Evolutionary conservation across 2,329 filamentous ascomycete species (phyloP), one percentile per base, ranked within the genome.

Genomic region (Fusarium sp.): DNA sequence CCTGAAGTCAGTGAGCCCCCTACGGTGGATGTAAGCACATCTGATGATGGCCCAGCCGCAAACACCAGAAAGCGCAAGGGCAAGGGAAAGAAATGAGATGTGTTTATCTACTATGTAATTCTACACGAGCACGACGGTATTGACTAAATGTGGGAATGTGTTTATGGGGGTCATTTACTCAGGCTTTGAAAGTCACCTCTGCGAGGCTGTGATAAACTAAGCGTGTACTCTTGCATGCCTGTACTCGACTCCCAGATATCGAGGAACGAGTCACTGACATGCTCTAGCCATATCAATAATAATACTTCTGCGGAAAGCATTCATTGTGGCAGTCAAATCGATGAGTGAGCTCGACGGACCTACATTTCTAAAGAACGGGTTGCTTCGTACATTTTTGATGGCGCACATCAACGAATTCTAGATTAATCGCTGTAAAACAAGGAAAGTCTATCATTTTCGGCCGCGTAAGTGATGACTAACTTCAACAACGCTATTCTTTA

Each of bases 71-170:
- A 76, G 67, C 67, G 77, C 34, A 66, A 68, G 13, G 58, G 47
- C 12, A 77, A 75, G 56, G 66, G 60, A 13, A 77, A 75, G 60
- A 74, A 75, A 57, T 77, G 59, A 66, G 43, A 8, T 55, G 21
- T 55, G n/a, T 53, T 34, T 55, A 20, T 49, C 40, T 45, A 41
- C 41, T 32, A 66, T 62, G 65, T 71, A 71, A 63, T 55, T 50
- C 42, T 56, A 54, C 43, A 57, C 41, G 42, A 57, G 41, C 61
- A 49, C 55, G 25, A 27, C 30, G 28, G 45, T 40, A 42, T 61
- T 56, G 20, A 41, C 30, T 40, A 56, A 66, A 48, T 27, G 42
- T n/a, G 63, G 62, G 14, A 61, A 66, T 40, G 55, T 55, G 14
- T 62, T 58, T 48, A 40, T 48, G 43, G 13, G 27, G 42, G 11